phyloP scores from a whole-genome alignment of 306 rosid species.

The Alnus glutinosa region DNA sequence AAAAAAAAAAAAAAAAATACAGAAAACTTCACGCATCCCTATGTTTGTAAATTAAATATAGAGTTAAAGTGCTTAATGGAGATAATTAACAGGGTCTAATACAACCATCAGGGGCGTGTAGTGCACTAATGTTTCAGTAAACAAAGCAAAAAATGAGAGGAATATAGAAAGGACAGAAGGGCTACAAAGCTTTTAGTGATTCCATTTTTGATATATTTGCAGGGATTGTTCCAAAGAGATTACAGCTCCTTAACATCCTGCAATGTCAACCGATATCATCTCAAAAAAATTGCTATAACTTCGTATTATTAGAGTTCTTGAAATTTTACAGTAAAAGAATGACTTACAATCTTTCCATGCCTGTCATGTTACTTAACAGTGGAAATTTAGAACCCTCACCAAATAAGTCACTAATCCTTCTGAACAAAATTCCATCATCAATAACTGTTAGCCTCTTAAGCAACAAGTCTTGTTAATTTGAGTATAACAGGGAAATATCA shows the following conservation, averaged over 20 bases:
- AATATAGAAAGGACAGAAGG: background rate
- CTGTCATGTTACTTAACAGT: conserved; percentile 10
- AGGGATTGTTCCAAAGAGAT: conserved; percentile 24
- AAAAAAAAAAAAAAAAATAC: no score
- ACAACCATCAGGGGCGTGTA: background rate
- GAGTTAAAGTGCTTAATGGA: background rate
- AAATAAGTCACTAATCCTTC: conserved; percentile 30
- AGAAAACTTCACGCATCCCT: no score
- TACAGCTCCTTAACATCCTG: conserved; percentile 37
- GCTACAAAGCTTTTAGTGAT: background rate
- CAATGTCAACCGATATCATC: background rate
- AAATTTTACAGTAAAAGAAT: background rate
- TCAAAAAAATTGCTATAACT: background rate
- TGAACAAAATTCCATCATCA: conserved; percentile 17
- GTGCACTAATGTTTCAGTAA: background rate
- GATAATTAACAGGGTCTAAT: no score
- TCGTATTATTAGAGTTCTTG: background rate
- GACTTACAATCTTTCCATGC: conserved; percentile 21
- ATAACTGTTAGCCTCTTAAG: background rate
- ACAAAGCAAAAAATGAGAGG: background rate
- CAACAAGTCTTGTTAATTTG: background rate
- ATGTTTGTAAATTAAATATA: background rate
- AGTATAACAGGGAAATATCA: background rate
- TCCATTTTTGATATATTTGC: conserved; percentile 10
- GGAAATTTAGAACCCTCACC: conserved; percentile 30